Percentiles rank a stretch among this genome's conserved stretches.
Evolutionary conservation across 140 eudicot genomes (phyloP).

Genomic region (Cichorium intybus): DNA sequence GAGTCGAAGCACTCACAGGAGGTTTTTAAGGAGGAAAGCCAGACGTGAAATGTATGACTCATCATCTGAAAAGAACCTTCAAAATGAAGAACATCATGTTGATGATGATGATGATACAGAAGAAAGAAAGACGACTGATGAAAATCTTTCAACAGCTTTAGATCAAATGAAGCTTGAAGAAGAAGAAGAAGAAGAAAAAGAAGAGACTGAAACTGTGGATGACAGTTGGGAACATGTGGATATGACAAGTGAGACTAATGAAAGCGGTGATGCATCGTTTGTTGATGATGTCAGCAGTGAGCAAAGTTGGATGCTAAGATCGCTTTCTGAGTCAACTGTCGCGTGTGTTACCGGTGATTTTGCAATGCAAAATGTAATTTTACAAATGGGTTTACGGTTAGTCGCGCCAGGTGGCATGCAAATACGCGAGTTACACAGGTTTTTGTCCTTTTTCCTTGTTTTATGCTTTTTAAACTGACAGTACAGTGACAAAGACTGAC

Average conservation of each 20-base stretch:
- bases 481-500: no score
- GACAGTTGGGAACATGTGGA: conserved; percentile 39
- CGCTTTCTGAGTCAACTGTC: conserved; percentile 88
- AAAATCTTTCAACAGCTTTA: conserved; percentile 51
- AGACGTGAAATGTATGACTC: conserved; percentile 67
- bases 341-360: conserved; percentile 88
- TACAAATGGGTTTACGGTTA: conserved; percentile 93
- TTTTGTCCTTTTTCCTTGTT: no score
- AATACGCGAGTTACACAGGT: conserved; percentile 95
- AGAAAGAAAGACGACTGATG: conserved; percentile 30
- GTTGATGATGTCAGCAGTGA: conserved; percentile 84
- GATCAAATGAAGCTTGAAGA: conserved; percentile 67
- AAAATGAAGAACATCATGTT: conserved; percentile 19
- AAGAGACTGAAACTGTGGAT: conserved; percentile 27
- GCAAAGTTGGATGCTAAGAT: conserved; percentile 92
- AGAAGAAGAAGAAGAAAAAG: no score
- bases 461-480: not conserved
- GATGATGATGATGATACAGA: conserved; percentile 42
- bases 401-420: conserved; percentile 99
- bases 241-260: conserved; percentile 43
- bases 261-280: conserved; percentile 46
- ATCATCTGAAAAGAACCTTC: conserved; percentile 36
- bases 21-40: conserved; percentile 81
- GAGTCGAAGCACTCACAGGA: conserved; percentile 89
- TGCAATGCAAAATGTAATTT: conserved; percentile 95